Base-by-base conservation (phyloP, 2,329 filamentous ascomycete species). In the Lasiodiplodia sp. region DNA sequence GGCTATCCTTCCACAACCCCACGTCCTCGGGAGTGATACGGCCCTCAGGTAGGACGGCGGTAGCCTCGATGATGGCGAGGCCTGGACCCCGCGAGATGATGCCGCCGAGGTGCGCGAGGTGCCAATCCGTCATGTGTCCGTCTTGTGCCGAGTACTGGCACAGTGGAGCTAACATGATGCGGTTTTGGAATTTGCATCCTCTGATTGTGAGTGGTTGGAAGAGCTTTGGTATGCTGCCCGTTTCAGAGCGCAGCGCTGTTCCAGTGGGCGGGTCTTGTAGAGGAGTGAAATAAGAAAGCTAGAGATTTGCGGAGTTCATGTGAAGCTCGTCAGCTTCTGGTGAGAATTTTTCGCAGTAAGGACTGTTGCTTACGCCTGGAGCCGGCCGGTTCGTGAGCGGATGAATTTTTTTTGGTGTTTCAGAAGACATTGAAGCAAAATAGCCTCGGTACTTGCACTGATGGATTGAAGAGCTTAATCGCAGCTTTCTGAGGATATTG, bases 1-100 rank as follows among this genome's bases (percentile, higher is more conserved):
- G 94, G 38, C 86, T 88, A 78, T 97, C 94, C 70, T 91, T 86
- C 94, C 94, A 97, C 8, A 97, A 81, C 0, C 94, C 93, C 14
- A 83, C 81, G 77, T 94, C 92, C 77, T 94, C 85, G 1, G 93
- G 93, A 0, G 92, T 91, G 82, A 97, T 97, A 68, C 94, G 88
- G 34, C 94, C 94, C 72, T 94, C 89, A 7, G 92, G 81, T 10
- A 88, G 84, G 0, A 97, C 91, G 38, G 89, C 84, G 0, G 92
- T 94, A 31, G 94, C 93, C 82, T 97, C 94, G 69, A 94, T 84
- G 70, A 94, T 87, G 60, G 91, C 83, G 21, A 97, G 83, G 1
- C 88, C 91, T 0, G 92, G 90, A 12, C 94, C 94, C 68, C 91
- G 88, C 69, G 91, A 85, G 25, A 92, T 86, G 72, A 94, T 94